Conservation (phyloP, 306 rosid genomes). For the Acacia crassicarpa region DNA sequence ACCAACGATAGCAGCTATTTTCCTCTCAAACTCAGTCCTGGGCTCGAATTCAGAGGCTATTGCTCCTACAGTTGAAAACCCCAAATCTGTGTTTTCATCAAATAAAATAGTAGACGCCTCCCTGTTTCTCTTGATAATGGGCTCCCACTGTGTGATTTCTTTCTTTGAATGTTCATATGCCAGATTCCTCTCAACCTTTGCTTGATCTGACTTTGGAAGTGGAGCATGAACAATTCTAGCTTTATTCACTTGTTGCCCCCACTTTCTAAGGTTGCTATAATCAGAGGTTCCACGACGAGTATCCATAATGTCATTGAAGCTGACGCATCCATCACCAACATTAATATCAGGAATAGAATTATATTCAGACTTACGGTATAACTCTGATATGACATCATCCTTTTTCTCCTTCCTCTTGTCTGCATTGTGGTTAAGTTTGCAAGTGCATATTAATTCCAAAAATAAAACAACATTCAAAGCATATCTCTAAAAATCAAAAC, state of each 20-base stretch:
- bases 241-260: constrained; percentile 41
- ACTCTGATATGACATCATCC: constrained; percentile 56
- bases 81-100: constrained; percentile 61
- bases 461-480: neutral
- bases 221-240: constrained; percentile 56
- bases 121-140: constrained; percentile 71
- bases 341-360: constrained; percentile 73
- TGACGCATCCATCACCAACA: constrained; percentile 68
- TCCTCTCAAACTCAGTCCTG: constrained; percentile 82
- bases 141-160: constrained; percentile 73
- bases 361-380: constrained; percentile 85
- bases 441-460: neutral
- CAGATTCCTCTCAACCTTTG: constrained; percentile 64
- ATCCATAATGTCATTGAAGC: constrained; percentile 61
- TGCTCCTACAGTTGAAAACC: constrained; percentile 85
- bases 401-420: constrained; percentile 60
- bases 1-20: constrained; percentile 69
- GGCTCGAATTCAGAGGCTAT: constrained; percentile 90
- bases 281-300: constrained; percentile 68
- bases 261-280: constrained; percentile 63
- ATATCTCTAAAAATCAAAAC: neutral
- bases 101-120: constrained; percentile 71
- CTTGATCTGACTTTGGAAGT: constrained; percentile 61
- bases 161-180: constrained; percentile 63
- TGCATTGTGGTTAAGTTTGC: constrained; percentile 23